These are phyloP conservation scores for Sugiyamaella pinicola DNA, from an alignment of 1,139 yeast species.

Conservation along the genomic window DNA sequence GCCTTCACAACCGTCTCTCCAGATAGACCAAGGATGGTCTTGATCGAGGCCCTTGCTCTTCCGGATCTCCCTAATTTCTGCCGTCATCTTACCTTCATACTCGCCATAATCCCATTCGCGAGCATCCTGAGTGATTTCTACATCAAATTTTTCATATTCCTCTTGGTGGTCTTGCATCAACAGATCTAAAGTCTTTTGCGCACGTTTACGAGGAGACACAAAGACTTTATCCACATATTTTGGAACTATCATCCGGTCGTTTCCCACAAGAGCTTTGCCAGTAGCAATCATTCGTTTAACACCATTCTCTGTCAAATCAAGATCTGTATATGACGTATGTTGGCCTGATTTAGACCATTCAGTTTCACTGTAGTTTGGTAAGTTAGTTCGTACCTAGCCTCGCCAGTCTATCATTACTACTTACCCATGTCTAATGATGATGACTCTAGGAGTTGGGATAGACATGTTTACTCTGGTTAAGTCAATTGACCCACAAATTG, in stretches of 20 bases:
- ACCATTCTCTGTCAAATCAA: slow-evolving; percentile 77
- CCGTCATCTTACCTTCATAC: slow-evolving; percentile 80
- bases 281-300: slow-evolving; percentile 72
- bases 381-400: neutral
- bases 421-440: slow-evolving; percentile 73
- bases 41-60: slow-evolving; percentile 58
- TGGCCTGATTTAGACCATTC: slow-evolving; percentile 96
- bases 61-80: slow-evolving; percentile 64
- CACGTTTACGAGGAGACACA: slow-evolving; percentile 80
- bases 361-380: slow-evolving; percentile 58
- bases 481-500: too few relatives aligned
- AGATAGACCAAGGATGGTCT: slow-evolving; percentile 68
- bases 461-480: too few relatives aligned
- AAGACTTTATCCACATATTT: slow-evolving; percentile 61
- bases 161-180: slow-evolving; percentile 50
- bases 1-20: slow-evolving; percentile 91
- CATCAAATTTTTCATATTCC: slow-evolving; percentile 39
- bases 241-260: slow-evolving; percentile 64
- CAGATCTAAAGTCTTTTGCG: slow-evolving; percentile 69
- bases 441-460: slow-evolving; percentile 65
- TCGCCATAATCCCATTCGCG: slow-evolving; percentile 97
- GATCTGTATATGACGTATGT: slow-evolving; percentile 82
- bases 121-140: slow-evolving; percentile 55
- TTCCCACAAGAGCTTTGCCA: slow-evolving; percentile 69
- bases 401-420: slow-evolving; percentile 23